A percentile compares a stretch with the other conserved stretches of the same genome.
phyloP scores from a whole-genome alignment of 768 basidiomycete species.

The Pholiota microspora region DNA sequence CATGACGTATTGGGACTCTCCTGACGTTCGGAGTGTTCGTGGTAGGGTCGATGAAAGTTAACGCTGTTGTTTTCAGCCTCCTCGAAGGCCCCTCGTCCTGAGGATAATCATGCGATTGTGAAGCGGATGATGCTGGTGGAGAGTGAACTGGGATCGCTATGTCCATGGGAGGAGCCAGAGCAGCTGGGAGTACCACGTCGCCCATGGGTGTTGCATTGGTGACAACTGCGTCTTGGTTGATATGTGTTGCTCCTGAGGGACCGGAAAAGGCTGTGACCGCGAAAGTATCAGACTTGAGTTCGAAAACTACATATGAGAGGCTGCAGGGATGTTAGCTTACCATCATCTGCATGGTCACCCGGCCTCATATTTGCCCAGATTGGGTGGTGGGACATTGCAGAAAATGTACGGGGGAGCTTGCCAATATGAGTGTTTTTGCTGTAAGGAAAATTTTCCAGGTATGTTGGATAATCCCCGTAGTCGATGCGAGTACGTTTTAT shows the following conservation, averaged over 20 bases:
- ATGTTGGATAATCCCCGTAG: not conserved
- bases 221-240: too few relatives aligned
- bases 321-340: not conserved
- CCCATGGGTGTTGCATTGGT: not conserved
- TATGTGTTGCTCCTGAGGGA: not conserved
- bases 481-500: conserved; percentile 11
- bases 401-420: conserved; percentile 8
- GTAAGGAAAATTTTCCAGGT: not conserved
- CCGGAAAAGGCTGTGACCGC: not conserved
- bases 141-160: too few relatives aligned
- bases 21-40: not conserved
- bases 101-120: too few relatives aligned
- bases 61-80: not conserved
- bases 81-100: too few relatives aligned
- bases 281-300: not conserved
- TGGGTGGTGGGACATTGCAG: conserved; percentile 1
- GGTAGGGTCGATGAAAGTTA: not conserved
- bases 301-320: not conserved
- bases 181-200: not conserved
- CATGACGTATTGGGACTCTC: not conserved
- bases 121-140: not conserved
- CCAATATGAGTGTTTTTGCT: conserved; percentile 1
- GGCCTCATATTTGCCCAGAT: not conserved
- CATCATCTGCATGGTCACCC: too few relatives aligned
- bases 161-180: not conserved